Evolutionary conservation across 148 eudicot genomes (phyloP).

Genomic region (Cornus suecica): DNA sequence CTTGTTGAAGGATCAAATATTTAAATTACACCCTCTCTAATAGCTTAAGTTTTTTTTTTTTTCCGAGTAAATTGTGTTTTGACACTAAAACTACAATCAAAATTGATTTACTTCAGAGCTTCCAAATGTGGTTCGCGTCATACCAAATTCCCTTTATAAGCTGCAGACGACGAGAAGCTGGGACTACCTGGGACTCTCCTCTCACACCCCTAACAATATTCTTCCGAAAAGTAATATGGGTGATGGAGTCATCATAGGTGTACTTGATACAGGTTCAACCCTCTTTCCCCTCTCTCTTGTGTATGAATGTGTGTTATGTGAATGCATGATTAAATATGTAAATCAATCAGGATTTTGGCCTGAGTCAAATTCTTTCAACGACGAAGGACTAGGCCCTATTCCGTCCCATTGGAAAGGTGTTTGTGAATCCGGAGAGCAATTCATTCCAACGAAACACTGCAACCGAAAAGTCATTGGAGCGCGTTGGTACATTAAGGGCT

Average conservation of each 20-base stretch:
- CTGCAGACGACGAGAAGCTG: constrained; percentile 27
- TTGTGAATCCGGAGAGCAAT: constrained; percentile 17
- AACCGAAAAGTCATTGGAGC: constrained; percentile 27
- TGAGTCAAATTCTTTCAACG: constrained; percentile 16
- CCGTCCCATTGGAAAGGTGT: constrained; percentile 26
- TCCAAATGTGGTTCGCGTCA: constrained; percentile 21
- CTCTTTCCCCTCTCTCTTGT: neutral
- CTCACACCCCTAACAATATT: constrained; percentile 10
- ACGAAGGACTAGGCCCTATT: constrained; percentile 22
- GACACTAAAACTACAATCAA: too few species aligned
- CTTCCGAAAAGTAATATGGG: constrained; percentile 17
- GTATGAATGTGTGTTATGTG: too few species aligned
- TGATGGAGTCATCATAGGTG: constrained; percentile 23
- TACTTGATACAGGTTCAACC: constrained; percentile 20
- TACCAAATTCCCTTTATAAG: constrained; percentile 21
- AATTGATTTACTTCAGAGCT: constrained; percentile 10
- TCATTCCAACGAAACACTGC: constrained; percentile 15
- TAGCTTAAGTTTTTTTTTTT: too few species aligned
- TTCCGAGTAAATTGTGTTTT: too few species aligned
- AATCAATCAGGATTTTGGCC: constrained; percentile 21
- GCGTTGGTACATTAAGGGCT: constrained; percentile 19
- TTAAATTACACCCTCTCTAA: too few species aligned
- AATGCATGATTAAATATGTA: neutral
- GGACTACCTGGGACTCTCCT: constrained; percentile 23
- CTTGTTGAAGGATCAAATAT: too few species aligned